Evolutionary conservation across 192 early-diverging fungal species (phyloP), one percentile per base, ranked within the genome.

Genomic region (Diversispora eburnea): DNA sequence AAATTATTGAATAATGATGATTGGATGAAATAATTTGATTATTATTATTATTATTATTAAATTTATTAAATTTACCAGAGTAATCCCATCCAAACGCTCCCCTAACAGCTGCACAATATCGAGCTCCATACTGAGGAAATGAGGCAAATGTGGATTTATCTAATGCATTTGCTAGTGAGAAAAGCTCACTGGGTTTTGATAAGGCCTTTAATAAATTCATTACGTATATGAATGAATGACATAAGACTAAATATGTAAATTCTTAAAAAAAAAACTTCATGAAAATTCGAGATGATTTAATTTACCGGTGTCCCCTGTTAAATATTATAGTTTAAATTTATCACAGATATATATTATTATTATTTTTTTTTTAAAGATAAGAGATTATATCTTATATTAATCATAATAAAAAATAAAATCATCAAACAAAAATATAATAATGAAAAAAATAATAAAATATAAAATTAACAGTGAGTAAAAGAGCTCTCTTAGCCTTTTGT

Each of bases 81-180:
- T 75, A 83, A 70, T 83, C 82, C 82, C 72, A 77, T 4, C 82
- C 82, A 22, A 45, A 84, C 15, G 22, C 20, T 46, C 68, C 67
- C 65, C 67, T 49, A 45, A 25, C 67, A 10, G 61, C 76, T 63
- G 75, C 52, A 62, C 79, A 80, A 63, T 83, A 83, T 41, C 79
- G 49, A 15, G 58, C 42, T 3, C 73, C 82, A 61, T 77, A 83
- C 43, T 73, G 46, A 8, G n/a, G 17, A 54, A 59, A 51, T 10
- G 62, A 25, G 3, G 70, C 46, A 69, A 81, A 77, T 20, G 20
- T 12, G n/a, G n/a, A n/a, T 45, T 70, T 47, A 73, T 77, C 49
- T 64, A 73, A 8, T 54, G 66, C 48, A 20, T 48, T 51, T 5
- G 42, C 9, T 19, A 25, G 47, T 19, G 46, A 15, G 19, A 49